phyloP scores from a whole-genome alignment of 2,329 filamentous ascomycete species.

The Diaporthe velutina region DNA sequence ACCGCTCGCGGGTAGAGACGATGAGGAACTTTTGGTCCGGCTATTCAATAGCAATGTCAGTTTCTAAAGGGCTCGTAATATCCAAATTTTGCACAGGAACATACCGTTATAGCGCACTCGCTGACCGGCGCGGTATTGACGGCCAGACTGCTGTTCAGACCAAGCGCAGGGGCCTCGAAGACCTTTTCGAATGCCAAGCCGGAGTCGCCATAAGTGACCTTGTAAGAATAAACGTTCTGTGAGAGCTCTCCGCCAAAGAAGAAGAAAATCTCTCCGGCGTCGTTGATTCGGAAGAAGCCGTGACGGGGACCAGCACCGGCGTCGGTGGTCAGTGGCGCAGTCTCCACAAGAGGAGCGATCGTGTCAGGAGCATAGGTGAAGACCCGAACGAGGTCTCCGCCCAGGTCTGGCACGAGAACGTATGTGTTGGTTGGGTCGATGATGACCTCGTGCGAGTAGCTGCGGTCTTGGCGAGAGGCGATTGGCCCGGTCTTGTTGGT shows the following conservation, averaged over 20 bases:
- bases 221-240: slow-evolving; percentile 43
- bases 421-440: slow-evolving; percentile 74
- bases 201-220: slow-evolving; percentile 40
- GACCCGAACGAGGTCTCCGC: slow-evolving; percentile 70
- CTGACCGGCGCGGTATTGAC: slow-evolving; percentile 40
- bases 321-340: slow-evolving; percentile 38
- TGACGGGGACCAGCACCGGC: slow-evolving; percentile 41
- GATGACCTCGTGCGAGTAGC: slow-evolving; percentile 74
- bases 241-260: slow-evolving; percentile 43
- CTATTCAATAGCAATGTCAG: slow-evolving; percentile 1
- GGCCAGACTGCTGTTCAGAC: slow-evolving; percentile 38
- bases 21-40: slow-evolving; percentile 71
- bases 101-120: slow-evolving; percentile 42
- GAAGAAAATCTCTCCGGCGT: slow-evolving; percentile 39
- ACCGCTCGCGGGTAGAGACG: slow-evolving; percentile 75
- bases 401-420: slow-evolving; percentile 75
- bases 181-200: slow-evolving; percentile 42
- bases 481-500: slow-evolving; percentile 51
- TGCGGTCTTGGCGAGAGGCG: slow-evolving; percentile 64
- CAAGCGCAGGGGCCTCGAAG: slow-evolving; percentile 38
- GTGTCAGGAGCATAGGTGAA: slow-evolving; percentile 53
- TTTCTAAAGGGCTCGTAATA: background rate
- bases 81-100: background rate
- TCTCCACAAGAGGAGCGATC: slow-evolving; percentile 40
- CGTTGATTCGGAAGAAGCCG: slow-evolving; percentile 42